These are phyloP conservation scores for Penicillium griseofulvum DNA, from an alignment of 2,329 filamentous ascomycete species.

Conservation along the genomic window DNA sequence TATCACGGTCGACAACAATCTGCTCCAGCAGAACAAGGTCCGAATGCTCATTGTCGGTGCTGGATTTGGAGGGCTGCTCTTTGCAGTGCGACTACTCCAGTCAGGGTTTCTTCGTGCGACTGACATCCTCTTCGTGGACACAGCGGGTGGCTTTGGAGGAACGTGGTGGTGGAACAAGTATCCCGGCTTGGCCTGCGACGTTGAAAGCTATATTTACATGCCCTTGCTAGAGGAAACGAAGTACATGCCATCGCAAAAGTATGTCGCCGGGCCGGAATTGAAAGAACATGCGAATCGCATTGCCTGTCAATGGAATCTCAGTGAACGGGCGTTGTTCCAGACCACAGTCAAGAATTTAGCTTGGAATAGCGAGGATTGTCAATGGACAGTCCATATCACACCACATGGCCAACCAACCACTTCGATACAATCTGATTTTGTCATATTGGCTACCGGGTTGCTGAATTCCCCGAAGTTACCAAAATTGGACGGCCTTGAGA, in stretches of 20 bases:
- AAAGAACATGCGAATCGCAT: constrained; percentile 48
- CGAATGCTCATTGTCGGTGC: constrained; percentile 42
- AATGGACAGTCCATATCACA: constrained; percentile 32
- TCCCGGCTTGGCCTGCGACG: constrained; percentile 54
- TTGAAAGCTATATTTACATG: constrained; percentile 61
- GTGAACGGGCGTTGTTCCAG: constrained; percentile 48
- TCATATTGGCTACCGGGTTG: constrained; percentile 35
- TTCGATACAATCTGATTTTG: constrained; percentile 38
- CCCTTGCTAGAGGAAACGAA: constrained; percentile 60
- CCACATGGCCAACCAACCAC: constrained; percentile 22
- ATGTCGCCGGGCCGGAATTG: constrained; percentile 48
- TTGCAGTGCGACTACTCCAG: constrained; percentile 42
- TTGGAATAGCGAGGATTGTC: constrained; percentile 48
- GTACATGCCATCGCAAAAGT: constrained; percentile 56
- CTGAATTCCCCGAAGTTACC: constrained; percentile 23
- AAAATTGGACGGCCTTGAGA: constrained; percentile 16
- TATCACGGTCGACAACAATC: not conserved
- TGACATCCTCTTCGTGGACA: constrained; percentile 15
- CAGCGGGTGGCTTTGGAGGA: constrained; percentile 50
- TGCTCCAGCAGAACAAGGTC: not conserved
- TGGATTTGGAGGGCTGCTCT: constrained; percentile 46
- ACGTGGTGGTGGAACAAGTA: constrained; percentile 53
- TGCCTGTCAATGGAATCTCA: constrained; percentile 46
- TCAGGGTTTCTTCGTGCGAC: constrained; percentile 28
- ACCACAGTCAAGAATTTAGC: constrained; percentile 42